phyloP scores from a whole-genome alignment of 129 eudicot species.

The Saussurea involucrata region DNA sequence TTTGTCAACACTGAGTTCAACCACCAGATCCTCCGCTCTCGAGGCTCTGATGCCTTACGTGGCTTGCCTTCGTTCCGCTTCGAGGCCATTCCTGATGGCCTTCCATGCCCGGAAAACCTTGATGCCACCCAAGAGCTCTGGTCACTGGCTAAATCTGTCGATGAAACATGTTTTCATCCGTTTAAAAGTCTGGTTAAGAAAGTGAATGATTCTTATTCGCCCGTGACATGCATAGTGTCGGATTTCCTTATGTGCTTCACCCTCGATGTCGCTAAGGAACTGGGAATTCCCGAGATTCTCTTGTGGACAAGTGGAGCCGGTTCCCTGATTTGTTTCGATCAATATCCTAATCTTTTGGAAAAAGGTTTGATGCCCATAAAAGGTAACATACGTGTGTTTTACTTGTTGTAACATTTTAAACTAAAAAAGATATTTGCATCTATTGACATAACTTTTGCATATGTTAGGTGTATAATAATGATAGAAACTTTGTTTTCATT shows the following conservation, averaged over 20 bases:
- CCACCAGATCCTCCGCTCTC: slow-evolving; percentile 16
- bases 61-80: slow-evolving; percentile 31
- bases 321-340: slow-evolving; percentile 5
- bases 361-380: slow-evolving; percentile 26
- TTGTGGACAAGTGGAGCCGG: slow-evolving; percentile 24
- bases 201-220: slow-evolving; percentile 17
- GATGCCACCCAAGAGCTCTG: slow-evolving; percentile 24
- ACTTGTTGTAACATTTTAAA: background rate
- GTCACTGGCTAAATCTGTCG: background rate
- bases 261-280: background rate
- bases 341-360: slow-evolving; percentile 13
- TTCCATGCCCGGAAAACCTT: slow-evolving; percentile 11
- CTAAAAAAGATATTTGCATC: background rate
- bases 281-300: slow-evolving; percentile 17
- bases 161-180: slow-evolving; percentile 5
- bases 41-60: slow-evolving; percentile 12
- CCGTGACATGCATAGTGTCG: slow-evolving; percentile 31
- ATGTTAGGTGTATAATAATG: background rate
- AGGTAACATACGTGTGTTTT: slow-evolving; percentile 10
- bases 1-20: slow-evolving; percentile 28
- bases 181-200: slow-evolving; percentile 11
- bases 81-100: slow-evolving; percentile 44
- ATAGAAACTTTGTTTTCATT: background rate
- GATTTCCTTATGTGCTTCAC: slow-evolving; percentile 40
- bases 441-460: too few relatives aligned